Evolutionary conservation across 139 green algal species (phyloP), one percentile per base, ranked within the genome.

Genomic region (Closterium sp.): DNA sequence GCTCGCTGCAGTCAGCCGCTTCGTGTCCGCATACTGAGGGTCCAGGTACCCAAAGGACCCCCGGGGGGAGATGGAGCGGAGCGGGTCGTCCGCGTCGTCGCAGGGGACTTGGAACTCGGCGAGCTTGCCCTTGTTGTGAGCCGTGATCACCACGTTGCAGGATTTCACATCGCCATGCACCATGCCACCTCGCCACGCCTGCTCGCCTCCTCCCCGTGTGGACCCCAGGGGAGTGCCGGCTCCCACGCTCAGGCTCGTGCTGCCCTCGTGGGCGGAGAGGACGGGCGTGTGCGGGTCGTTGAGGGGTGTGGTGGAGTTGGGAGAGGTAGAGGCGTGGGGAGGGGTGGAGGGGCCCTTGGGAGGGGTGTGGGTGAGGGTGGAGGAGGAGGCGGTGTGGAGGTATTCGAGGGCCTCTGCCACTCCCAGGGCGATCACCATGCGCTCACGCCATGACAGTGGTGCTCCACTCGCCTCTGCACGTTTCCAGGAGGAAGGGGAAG

Each of bases 101-200:
- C 85, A 31, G 28, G 85, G 85, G 85, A 87, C 28, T 2, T 32
- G 85, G 85, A 32, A 87, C n/a, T 87, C 85, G 9, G 85, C 85
- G 85, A 87, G 85, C 21, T 92, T 92, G 32, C 42, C 89, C 27
- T 62, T 70, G 31, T 27, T 31, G n/a, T 89, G 42, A n/a, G 70
- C 30, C 0, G 89, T 92, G 42, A 92, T 79, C 85, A 99, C 96
- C 92, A 99, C 94, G 95, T 99, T 99, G 95, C 94, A 97, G n/a
- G 98, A 98, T 97, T 99, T 99, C 94, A 99, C 98, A 96, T 99
- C 98, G 10, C 98, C 93, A 94, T 99, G 98, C 32, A 99, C 62
- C 9, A 90, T 73, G 29, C 21, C n/a, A 4, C 85, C 85, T 28
- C 28, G 85, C 28, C 85, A 87, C 85, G 28, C 28, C 85, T 79